Conservation (phyloP, 306 rosid species). For the Psophocarpus tetragonolobus region DNA sequence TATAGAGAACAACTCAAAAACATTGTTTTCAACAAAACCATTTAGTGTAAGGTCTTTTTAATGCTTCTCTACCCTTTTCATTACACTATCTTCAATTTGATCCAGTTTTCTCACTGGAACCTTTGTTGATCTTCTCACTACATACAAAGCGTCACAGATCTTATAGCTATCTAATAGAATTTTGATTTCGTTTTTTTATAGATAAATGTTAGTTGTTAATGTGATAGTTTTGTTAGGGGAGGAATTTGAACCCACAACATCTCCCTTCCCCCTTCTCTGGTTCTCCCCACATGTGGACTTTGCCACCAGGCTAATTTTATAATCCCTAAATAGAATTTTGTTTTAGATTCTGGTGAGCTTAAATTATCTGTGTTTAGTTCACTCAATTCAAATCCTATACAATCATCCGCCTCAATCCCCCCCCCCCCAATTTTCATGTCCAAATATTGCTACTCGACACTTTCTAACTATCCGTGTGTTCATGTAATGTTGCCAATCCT, state of each 20-base stretch:
- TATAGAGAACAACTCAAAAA: slow-evolving; percentile 4
- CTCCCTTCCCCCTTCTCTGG: no score
- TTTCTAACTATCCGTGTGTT: neutral
- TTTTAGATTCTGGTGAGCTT: no score
- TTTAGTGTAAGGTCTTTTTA: neutral
- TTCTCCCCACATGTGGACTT: no score
- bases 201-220: no score
- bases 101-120: neutral
- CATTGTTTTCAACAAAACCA: neutral
- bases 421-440: neutral
- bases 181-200: no score
- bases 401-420: neutral
- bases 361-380: neutral
- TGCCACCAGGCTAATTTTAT: no score
- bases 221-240: no score
- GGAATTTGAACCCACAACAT: no score
- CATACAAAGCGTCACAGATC: neutral
- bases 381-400: neutral
- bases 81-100: neutral
- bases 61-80: neutral
- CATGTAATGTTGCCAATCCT: neutral
- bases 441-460: neutral
- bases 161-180: neutral
- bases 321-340: no score
- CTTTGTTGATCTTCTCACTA: slow-evolving; percentile 5